Percentiles rank a stretch among this genome's conserved stretches.
Conservation (phyloP, 1,284 basidiomycete genomes). For the Cerioporus squamosus region DNA sequence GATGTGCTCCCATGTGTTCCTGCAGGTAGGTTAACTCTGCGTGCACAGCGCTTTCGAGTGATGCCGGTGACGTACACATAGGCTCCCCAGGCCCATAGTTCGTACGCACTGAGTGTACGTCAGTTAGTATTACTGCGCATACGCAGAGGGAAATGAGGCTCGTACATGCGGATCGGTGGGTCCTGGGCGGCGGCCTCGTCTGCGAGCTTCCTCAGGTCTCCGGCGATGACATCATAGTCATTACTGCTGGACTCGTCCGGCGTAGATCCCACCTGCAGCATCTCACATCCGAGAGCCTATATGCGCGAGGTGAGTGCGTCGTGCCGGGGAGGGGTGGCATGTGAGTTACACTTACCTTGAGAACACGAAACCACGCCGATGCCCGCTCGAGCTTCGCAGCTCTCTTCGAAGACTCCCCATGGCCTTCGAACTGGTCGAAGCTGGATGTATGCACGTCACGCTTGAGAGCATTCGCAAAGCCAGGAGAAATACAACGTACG, state of each 20-base stretch:
- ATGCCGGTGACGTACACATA: conserved; percentile 30
- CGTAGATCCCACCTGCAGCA: conserved; percentile 36
- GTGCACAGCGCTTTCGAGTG: conserved; percentile 36
- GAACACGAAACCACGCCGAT: conserved; percentile 33
- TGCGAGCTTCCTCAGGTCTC: conserved; percentile 34
- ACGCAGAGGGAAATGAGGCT: not conserved
- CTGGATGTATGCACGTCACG: conserved; percentile 11
- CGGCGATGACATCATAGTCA: conserved; percentile 34
- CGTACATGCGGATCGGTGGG: conserved; percentile 36
- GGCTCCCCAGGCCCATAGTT: conserved; percentile 39
- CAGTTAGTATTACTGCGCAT: not conserved
- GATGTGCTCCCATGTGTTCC: conserved; percentile 37
- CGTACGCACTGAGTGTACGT: conserved; percentile 31
- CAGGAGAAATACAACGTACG: conserved; percentile 15
- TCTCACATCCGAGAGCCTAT: conserved; percentile 28
- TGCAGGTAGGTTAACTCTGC: conserved; percentile 26
- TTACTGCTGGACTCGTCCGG: conserved; percentile 30
- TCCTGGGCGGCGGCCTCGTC: conserved; percentile 33
- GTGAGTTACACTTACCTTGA: conserved; percentile 26
- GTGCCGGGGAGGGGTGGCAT: not conserved
- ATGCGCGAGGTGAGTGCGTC: not conserved
- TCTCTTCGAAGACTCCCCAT: conserved; percentile 23
- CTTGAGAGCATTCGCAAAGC: not conserved
- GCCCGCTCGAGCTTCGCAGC: conserved; percentile 28
- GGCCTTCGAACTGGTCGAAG: conserved; percentile 35